phyloP scores from a whole-genome alignment of 75 land plant species.

The Pseudotsuga menziesii region DNA sequence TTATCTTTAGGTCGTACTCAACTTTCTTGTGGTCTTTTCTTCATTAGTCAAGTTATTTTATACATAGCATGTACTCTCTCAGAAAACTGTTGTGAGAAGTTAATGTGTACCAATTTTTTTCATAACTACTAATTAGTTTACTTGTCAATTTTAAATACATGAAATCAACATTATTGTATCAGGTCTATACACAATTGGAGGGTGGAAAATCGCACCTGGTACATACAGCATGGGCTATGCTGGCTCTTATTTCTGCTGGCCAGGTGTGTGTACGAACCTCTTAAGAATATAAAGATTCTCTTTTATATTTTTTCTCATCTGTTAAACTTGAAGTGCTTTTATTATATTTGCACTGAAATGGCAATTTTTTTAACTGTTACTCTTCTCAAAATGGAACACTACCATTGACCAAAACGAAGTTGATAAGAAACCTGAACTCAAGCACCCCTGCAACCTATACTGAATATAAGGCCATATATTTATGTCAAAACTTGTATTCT shows the following conservation, averaged over 20 bases:
- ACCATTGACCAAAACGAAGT: background rate
- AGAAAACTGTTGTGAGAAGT: background rate
- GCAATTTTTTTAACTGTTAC: background rate
- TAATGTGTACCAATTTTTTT: background rate
- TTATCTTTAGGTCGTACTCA: background rate
- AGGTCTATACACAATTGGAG: slow-evolving; percentile 69
- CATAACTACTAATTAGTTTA: too few species aligned
- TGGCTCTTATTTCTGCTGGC: slow-evolving; percentile 67
- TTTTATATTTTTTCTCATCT: slow-evolving; percentile 33
- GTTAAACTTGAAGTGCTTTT: slow-evolving; percentile 32
- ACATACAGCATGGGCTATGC: slow-evolving; percentile 79
- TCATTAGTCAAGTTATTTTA: background rate
- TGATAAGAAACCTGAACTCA: too few species aligned
- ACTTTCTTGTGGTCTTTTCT: background rate
- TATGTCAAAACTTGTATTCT: too few species aligned
- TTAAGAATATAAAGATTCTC: too few species aligned
- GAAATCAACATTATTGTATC: background rate
- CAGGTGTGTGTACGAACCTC: slow-evolving; percentile 42
- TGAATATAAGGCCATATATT: too few species aligned
- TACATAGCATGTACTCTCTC: background rate
- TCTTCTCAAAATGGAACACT: background rate
- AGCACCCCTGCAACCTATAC: too few species aligned
- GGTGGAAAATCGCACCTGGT: slow-evolving; percentile 57
- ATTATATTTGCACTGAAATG: background rate
- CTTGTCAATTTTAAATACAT: background rate